A percentile compares a stretch with the other conserved stretches of the same genome.
Evolutionary conservation across 2,329 filamentous ascomycete genomes (phyloP).

Genomic region (Calycina marina): DNA sequence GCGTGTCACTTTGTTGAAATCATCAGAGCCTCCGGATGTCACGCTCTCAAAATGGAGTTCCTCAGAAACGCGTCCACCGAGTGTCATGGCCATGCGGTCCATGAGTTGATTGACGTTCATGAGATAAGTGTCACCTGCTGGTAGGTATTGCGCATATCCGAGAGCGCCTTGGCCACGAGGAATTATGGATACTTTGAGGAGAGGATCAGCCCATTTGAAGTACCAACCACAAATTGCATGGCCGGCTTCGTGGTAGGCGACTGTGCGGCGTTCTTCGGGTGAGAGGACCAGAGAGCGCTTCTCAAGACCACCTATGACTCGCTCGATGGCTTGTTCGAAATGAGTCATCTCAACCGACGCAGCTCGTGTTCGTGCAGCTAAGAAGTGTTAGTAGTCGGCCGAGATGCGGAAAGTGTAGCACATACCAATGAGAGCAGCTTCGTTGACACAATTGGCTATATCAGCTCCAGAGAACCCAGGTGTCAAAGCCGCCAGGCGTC

Average conservation of each 20-base stretch:
- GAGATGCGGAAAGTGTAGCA: slow-evolving; percentile 6
- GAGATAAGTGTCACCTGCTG: slow-evolving; percentile 77
- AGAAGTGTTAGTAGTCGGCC: slow-evolving; percentile 26
- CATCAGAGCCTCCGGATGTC: slow-evolving; percentile 85
- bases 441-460: slow-evolving; percentile 96
- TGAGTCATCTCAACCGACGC: slow-evolving; percentile 73
- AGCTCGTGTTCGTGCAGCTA: slow-evolving; percentile 73
- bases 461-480: slow-evolving; percentile 96
- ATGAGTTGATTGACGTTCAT: slow-evolving; percentile 94
- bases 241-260: slow-evolving; percentile 95
- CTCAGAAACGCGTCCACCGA: slow-evolving; percentile 88
- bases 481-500: slow-evolving; percentile 79
- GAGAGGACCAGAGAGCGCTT: slow-evolving; percentile 92
- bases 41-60: slow-evolving; percentile 95
- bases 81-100: slow-evolving; percentile 99
- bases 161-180: slow-evolving; percentile 86
- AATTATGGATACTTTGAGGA: slow-evolving; percentile 97
- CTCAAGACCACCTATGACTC: slow-evolving; percentile 89
- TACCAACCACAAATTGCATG: slow-evolving; percentile 99
- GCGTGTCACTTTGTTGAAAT: slow-evolving; percentile 95
- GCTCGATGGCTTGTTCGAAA: slow-evolving; percentile 95
- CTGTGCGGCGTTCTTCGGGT: slow-evolving; percentile 86
- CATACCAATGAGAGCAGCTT: slow-evolving; percentile 89
- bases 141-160: slow-evolving; percentile 96
- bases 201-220: slow-evolving; percentile 87